Evolutionary conservation across 139 green algal species (phyloP).

Genomic region (Auxenochlorella pyrenoidosa): DNA sequence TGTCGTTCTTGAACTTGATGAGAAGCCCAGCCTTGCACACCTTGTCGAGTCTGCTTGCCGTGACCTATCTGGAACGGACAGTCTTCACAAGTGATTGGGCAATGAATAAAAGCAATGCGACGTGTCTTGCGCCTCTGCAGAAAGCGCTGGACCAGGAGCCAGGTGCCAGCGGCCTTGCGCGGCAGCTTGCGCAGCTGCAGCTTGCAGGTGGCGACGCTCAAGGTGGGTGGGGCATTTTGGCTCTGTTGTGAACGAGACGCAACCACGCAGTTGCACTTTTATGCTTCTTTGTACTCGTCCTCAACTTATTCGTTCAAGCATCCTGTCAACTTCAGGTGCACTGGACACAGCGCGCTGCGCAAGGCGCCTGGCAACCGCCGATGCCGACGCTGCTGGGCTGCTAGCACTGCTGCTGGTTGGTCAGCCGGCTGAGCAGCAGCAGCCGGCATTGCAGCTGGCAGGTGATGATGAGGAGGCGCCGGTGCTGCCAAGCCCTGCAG

Average conservation of each 20-base stretch:
- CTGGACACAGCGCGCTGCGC: neutral
- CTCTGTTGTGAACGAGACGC: neutral
- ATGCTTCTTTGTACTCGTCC: too few relatives aligned
- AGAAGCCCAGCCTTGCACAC: too few relatives aligned
- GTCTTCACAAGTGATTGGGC: too few relatives aligned
- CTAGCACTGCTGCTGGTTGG: neutral
- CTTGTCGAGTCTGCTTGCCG: too few relatives aligned
- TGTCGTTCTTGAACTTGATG: too few relatives aligned
- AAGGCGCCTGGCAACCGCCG: neutral
- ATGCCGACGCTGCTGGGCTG: neutral
- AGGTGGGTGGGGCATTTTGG: neutral
- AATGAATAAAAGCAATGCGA: too few relatives aligned
- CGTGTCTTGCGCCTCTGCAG: neutral
- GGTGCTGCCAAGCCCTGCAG: neutral
- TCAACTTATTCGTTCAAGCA: too few relatives aligned
- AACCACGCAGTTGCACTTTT: too few relatives aligned
- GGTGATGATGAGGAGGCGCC: neutral
- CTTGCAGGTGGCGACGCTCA: slow-evolving; percentile 2
- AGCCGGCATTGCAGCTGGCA: neutral
- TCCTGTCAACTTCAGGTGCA: neutral
- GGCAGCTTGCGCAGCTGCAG: slow-evolving; percentile 1
- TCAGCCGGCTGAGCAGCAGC: neutral
- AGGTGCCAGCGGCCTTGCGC: neutral
- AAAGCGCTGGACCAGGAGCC: neutral
- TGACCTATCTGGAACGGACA: too few relatives aligned